Evolutionary conservation across 169 alveolate species (phyloP).

Genomic region (Theileria equi): DNA sequence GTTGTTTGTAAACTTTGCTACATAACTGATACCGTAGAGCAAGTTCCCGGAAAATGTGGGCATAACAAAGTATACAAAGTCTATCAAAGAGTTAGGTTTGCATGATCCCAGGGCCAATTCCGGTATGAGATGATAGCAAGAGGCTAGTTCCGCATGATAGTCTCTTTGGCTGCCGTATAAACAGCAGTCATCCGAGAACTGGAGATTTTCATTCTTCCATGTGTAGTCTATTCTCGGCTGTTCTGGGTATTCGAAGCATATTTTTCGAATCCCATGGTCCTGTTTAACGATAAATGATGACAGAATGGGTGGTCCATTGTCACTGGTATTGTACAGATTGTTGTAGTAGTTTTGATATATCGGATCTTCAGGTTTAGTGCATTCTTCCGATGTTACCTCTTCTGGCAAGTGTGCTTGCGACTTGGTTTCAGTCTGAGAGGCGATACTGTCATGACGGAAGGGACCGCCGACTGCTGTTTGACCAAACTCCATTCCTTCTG

Average conservation of each 20-base stretch:
- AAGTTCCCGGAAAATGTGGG: slow-evolving; percentile 56
- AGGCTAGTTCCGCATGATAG: slow-evolving; percentile 25
- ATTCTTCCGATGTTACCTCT: too few relatives aligned
- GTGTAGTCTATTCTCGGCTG: background rate
- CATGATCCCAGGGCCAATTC: slow-evolving; percentile 43
- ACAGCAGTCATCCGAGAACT: background rate
- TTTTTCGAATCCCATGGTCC: background rate
- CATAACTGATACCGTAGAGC: slow-evolving; percentile 58
- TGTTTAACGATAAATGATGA: background rate
- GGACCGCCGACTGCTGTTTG: too few relatives aligned
- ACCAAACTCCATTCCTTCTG: too few relatives aligned
- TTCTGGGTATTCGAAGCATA: background rate
- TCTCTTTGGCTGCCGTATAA: slow-evolving; percentile 23
- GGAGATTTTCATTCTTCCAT: background rate
- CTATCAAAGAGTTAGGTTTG: slow-evolving; percentile 29
- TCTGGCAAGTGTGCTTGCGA: too few relatives aligned
- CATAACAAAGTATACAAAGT: slow-evolving; percentile 45
- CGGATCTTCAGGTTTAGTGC: too few relatives aligned
- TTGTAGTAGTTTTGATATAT: too few relatives aligned
- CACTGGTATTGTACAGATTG: too few relatives aligned
- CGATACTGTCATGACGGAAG: too few relatives aligned
- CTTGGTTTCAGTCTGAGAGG: too few relatives aligned
- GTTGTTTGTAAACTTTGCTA: slow-evolving; percentile 13
- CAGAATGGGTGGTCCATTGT: slow-evolving; percentile 22
- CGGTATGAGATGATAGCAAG: slow-evolving; percentile 34